Conservation (phyloP, 768 basidiomycete genomes). For the Kwoniella botswanensis region DNA sequence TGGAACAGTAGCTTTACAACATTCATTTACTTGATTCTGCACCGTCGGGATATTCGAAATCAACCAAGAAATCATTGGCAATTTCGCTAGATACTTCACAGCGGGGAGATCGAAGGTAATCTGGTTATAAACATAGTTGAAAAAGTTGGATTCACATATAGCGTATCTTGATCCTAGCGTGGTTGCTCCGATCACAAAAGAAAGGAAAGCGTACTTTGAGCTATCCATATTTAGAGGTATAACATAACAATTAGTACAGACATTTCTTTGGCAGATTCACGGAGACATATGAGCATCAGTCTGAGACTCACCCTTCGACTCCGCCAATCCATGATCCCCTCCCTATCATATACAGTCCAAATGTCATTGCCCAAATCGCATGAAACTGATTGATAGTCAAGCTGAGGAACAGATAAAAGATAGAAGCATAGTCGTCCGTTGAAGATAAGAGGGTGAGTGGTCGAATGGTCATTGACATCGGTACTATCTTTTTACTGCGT, state of each 20-base stretch:
- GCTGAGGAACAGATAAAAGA: slow-evolving; percentile 78
- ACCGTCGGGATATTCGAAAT: not conserved
- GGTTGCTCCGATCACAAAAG: not conserved
- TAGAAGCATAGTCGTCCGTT: slow-evolving; percentile 74
- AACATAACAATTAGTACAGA: no score
- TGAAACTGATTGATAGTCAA: slow-evolving; percentile 97
- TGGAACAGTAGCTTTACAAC: not conserved
- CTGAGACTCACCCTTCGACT: slow-evolving; percentile 66
- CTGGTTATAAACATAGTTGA: no score
- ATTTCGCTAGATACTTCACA: no score
- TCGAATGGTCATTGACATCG: slow-evolving; percentile 67
- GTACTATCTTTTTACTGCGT: slow-evolving; percentile 59
- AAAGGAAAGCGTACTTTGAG: not conserved
- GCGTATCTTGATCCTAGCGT: not conserved
- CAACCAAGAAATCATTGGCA: not conserved
- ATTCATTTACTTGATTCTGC: not conserved
- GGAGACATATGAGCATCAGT: no score
- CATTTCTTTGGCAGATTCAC: no score
- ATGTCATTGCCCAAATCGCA: slow-evolving; percentile 87
- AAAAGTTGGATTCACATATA: not conserved
- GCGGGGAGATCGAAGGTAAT: no score
- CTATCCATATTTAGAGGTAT: not conserved
- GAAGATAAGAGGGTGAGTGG: slow-evolving; percentile 69
- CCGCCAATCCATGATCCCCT: slow-evolving; percentile 86
- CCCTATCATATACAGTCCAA: slow-evolving; percentile 87